Evolutionary conservation across 1,139 yeast species (phyloP).

Genomic region (Taphrina populina): DNA sequence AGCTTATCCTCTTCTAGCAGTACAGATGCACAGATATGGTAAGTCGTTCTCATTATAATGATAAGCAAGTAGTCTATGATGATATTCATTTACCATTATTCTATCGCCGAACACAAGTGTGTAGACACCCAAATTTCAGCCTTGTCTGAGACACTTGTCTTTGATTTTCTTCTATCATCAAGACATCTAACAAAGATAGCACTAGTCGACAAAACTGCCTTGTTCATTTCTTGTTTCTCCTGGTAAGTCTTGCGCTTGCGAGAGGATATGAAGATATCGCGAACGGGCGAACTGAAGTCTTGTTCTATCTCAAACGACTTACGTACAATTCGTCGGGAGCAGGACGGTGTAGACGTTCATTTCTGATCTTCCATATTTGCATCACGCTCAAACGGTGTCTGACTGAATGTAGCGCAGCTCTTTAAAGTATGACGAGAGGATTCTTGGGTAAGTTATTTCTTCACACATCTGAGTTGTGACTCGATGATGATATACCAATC

Average conservation of each 20-base stretch:
- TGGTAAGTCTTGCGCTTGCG: background rate
- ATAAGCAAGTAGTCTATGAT: slow-evolving; percentile 31
- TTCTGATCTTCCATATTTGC: slow-evolving; percentile 16
- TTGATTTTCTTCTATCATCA: no score
- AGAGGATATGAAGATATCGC: slow-evolving; percentile 30
- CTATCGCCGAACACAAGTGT: slow-evolving; percentile 25
- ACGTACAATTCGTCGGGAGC: slow-evolving; percentile 33
- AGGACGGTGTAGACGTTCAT: slow-evolving; percentile 27
- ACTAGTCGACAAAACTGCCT: background rate
- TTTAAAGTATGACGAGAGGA: no score
- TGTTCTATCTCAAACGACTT: slow-evolving; percentile 30
- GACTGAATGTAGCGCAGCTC: no score
- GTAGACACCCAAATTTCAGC: slow-evolving; percentile 34
- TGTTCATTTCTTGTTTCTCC: background rate
- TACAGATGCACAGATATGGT: no score
- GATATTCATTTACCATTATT: slow-evolving; percentile 31
- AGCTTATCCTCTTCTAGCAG: no score
- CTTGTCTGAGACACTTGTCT: slow-evolving; percentile 26
- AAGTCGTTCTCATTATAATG: no score
- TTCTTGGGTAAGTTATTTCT: no score
- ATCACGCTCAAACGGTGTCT: background rate
- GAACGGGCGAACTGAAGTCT: slow-evolving; percentile 34
- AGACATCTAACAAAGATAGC: no score
- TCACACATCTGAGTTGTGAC: slow-evolving; percentile 7
- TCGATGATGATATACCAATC: background rate